Base-by-base conservation (phyloP, 2,329 filamentous ascomycete genomes). In the Monilinia aucupariae region DNA sequence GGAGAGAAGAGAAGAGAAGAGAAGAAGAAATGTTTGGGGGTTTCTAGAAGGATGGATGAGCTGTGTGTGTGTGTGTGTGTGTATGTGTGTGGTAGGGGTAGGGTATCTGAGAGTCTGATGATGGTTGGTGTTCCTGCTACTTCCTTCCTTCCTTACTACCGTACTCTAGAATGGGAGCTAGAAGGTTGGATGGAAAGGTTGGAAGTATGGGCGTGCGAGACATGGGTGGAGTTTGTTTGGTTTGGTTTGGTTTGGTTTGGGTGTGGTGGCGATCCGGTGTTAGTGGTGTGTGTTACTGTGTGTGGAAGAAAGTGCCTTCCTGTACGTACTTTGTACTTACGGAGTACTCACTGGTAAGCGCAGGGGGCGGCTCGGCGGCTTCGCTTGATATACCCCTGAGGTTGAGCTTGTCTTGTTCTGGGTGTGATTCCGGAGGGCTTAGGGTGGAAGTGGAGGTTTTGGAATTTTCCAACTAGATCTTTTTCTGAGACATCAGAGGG, bases 361-460 rank as follows among this genome's bases (percentile, higher is more conserved):
- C 54, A 47, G 34, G 54, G 53, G 41, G 41, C 54, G 54, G 54
- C 54, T 47, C 41, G 27, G 54, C 41, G 27, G 54, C 39, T 47
- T 47, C 1, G 41, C 41, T 17, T 9, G 54, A 56, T 56, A n/a
- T 47, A 25, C 54, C 54, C 53, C 27, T 56, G 54, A 47, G 27
- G 25, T 56, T 32, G 39, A 10, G 32, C 32, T 55, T 55, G 17
- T 20, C 10, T 43, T 41, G 37, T 10, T 30, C 2, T 43, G 52
- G 25, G 4, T 32, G 17, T 45, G 39, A 55, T 55, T 39, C 22
- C 20, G 39, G 25, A 17, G 39, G 39, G 39, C 22, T 22, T 41
- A 25, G 52, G 37, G 22, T 32, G 20, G 20, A n/a, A 5, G 17
- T 41, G 37, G 39, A 43, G 52, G 52, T 22, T 55, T 25, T 6